phyloP scores from a whole-genome alignment of 176 grass and related monocot genomes.

The Echinochloa phyllopogon region DNA sequence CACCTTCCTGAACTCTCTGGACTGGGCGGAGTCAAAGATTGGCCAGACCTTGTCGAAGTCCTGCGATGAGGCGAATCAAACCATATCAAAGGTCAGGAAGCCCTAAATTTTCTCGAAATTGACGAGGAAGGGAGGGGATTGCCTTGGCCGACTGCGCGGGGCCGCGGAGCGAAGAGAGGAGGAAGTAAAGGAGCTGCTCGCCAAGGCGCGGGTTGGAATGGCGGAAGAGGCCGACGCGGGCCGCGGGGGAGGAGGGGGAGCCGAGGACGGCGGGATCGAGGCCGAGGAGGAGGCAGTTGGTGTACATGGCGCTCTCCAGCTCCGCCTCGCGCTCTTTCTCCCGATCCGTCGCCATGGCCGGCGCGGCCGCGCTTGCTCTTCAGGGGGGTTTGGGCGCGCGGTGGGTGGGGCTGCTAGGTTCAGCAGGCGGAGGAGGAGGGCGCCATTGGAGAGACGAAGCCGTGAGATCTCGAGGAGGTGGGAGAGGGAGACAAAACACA shows the following conservation, averaged over 20 bases:
- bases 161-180: conserved; percentile 89
- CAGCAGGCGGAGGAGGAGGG: conserved; percentile 13
- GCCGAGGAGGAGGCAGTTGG: conserved; percentile 96
- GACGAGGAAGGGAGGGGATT: conserved; percentile 5
- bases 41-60: conserved; percentile 99
- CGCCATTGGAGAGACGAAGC: conserved; percentile 34
- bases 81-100: conserved; percentile 4
- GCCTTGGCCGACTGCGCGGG: conserved; percentile 89
- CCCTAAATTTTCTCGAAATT: neutral
- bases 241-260: conserved; percentile 42
- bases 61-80: conserved; percentile 50
- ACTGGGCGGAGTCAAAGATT: conserved; percentile 93
- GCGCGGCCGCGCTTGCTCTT: conserved; percentile 1
- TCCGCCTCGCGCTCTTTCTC: conserved; percentile 99
- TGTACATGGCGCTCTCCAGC: conserved; percentile 99
- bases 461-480: conserved; percentile 44
- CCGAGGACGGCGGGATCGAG: conserved; percentile 88
- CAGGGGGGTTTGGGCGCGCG: neutral
- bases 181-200: conserved; percentile 99
- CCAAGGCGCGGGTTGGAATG: conserved; percentile 97
- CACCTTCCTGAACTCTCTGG: conserved; percentile 98
- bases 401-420: conserved; percentile 24
- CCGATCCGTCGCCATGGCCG: conserved; percentile 88
- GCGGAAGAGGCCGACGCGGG: conserved; percentile 80
- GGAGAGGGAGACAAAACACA: neutral